Conservation (phyloP, 2,329 filamentous ascomycete species). For the Meredithiella fracta region DNA sequence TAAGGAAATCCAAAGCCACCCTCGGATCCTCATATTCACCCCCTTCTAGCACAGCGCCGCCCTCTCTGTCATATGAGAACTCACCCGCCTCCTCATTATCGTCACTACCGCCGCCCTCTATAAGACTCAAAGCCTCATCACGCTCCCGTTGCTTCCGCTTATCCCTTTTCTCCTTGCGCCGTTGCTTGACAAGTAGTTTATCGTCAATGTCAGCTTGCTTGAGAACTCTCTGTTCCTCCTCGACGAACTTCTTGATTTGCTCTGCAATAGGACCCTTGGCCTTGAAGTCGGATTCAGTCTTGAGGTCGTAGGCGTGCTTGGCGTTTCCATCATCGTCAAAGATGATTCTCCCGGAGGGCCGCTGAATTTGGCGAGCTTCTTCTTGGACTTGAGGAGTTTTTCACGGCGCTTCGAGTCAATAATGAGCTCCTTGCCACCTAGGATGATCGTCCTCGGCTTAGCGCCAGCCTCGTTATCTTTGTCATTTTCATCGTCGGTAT, state of each 20-base stretch:
- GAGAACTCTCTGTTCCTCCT: conserved; percentile 55
- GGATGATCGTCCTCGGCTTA: conserved; percentile 43
- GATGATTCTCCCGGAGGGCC: conserved; percentile 67
- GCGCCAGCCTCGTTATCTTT: conserved; percentile 27
- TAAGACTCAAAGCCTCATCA: conserved; percentile 22
- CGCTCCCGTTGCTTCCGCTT: conserved; percentile 52
- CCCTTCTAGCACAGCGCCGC: conserved; percentile 19
- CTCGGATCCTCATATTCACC: conserved; percentile 28
- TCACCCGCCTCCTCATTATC: conserved; percentile 9
- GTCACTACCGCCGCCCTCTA: conserved; percentile 18
- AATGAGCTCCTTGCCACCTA: conserved; percentile 57
- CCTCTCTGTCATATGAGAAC: conserved; percentile 3
- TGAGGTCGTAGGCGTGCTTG: conserved; percentile 74
- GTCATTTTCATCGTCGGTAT: conserved; percentile 46
- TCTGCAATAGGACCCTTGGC: conserved; percentile 63
- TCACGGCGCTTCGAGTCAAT: conserved; percentile 91
- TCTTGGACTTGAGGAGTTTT: conserved; percentile 89
- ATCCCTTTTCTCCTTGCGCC: conserved; percentile 58
- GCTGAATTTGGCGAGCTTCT: conserved; percentile 81
- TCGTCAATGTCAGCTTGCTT: conserved; percentile 63
- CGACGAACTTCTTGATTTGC: conserved; percentile 63
- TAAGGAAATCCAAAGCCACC: conserved; percentile 40
- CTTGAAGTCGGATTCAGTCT: no score
- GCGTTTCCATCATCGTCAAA: conserved; percentile 86
- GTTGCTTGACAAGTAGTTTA: conserved; percentile 64